Base-by-base conservation (phyloP, 1,284 basidiomycete genomes). In the Trichosporon sp. region DNA sequence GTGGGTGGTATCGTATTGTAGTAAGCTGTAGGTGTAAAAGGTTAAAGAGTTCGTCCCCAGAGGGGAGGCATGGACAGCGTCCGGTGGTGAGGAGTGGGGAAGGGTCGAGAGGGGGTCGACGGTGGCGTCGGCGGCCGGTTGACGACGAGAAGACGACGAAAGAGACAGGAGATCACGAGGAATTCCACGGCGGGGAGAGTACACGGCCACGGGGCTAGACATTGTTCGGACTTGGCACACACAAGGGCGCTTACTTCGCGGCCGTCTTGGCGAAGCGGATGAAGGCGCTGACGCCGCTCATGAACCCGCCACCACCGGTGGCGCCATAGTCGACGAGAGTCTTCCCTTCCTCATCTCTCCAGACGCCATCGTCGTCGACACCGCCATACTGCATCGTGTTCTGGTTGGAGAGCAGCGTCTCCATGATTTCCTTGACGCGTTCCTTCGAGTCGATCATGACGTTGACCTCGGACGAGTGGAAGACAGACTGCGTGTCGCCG, bases 391-490 rank as follows among this genome's bases (percentile, higher is more conserved):
- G 78, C 73, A 88, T 86, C 21, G 91, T 92, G 78, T 90, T 91
- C 84, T 92, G 91, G 80, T 91, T 91, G 26, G 87, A 82, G 35
- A 88, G 78, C 19, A 92, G 85, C 1, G 88, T 80, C 64, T 88
- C 86, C 81, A 89, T 87, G 89, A 91, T 91, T 74, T 90, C 90
- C 48, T 80, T 76, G 56, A 90, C 89, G 68, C 91, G 86, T 71
- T 86, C 84, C 38, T 81, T 81, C 31, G 86, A 88, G 80, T 93
- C 91, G 66, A 92, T 86, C 87, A 93, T 89, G 70, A 92, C 85
- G 79, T 93, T 92, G 77, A 90, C 88, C 79, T 93, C 91, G 75
- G 91, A 90, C 54, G 88, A 90, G 81, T 93, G 92, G 86, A 88
- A 92, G 90, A 91, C 92, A 16, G 87, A 89, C 79, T 92, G 90